Evolutionary conservation across 345 rosid genomes (phyloP).

Genomic region (Euphorbia lathyris): DNA sequence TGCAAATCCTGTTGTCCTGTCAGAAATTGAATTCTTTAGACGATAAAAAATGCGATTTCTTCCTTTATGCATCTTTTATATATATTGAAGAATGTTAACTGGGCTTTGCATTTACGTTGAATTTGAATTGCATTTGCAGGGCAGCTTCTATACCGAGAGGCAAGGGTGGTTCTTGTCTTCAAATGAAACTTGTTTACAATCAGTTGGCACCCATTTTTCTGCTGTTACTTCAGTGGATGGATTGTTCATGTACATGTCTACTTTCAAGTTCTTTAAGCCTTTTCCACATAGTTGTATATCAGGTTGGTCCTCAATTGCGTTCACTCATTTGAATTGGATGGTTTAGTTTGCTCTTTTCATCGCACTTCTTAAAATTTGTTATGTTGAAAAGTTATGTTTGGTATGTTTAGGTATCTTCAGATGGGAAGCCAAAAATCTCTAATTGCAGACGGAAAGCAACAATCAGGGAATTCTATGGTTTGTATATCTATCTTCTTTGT

Average conservation of each 20-base stretch:
- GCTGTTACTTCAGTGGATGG: constrained; percentile 30
- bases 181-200: constrained; percentile 30
- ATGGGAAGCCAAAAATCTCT: constrained; percentile 23
- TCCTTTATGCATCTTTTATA: background rate
- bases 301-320: constrained; percentile 12
- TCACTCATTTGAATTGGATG: background rate
- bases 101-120: too few species aligned
- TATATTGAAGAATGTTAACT: background rate
- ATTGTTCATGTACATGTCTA: constrained; percentile 23
- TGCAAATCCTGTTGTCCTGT: too few species aligned
- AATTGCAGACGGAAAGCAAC: constrained; percentile 25
- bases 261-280: constrained; percentile 20
- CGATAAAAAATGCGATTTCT: background rate
- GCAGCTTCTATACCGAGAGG: constrained; percentile 29
- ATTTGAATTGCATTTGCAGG: constrained; percentile 19
- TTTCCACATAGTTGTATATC: constrained; percentile 22
- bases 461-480: constrained; percentile 30
- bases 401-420: constrained; percentile 21
- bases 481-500: constrained; percentile 1
- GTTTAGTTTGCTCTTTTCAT: background rate
- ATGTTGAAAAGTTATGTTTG: background rate
- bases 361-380: background rate
- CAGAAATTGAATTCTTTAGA: background rate
- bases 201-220: constrained; percentile 24
- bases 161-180: constrained; percentile 27